Evolutionary conservation across 106 monocot genomes (phyloP).

Genomic region (Iris macrosiphon): DNA sequence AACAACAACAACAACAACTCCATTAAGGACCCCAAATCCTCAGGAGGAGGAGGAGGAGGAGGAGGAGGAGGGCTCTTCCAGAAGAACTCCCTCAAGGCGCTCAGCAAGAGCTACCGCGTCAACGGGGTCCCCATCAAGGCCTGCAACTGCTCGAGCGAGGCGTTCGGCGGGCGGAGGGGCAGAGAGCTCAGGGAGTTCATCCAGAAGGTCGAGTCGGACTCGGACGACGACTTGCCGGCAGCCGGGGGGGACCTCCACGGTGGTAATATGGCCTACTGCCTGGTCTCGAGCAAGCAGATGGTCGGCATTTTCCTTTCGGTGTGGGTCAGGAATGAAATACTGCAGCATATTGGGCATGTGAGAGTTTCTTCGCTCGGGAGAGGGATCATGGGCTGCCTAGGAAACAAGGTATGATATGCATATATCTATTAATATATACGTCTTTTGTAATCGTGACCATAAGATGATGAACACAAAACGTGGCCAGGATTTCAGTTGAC

Average conservation of each 20-base stretch:
- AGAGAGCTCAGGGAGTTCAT: conserved; percentile 60
- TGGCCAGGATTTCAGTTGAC: too few relatives aligned
- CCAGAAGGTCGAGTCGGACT: conserved; percentile 21
- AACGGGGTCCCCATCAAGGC: conserved; percentile 41
- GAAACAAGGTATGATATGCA: conserved; percentile 84
- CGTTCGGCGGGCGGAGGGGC: conserved; percentile 7
- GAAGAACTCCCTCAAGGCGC: conserved; percentile 59
- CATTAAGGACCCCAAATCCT: conserved; percentile 10
- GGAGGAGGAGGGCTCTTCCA: conserved; percentile 66
- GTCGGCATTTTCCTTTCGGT: conserved; percentile 62
- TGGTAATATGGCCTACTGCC: too few relatives aligned
- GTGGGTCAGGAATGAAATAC: conserved; percentile 46
- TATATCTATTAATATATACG: neutral
- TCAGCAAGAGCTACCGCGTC: conserved; percentile 48
- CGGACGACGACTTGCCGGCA: conserved; percentile 34
- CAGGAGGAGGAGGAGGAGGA: too few relatives aligned
- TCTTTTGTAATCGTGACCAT: too few relatives aligned
- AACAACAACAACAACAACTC: conserved; percentile 2
- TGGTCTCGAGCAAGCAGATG: conserved; percentile 78
- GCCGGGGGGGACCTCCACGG: neutral
- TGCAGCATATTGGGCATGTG: conserved; percentile 47
- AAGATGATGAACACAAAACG: too few relatives aligned
- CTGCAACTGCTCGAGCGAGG: conserved; percentile 60
- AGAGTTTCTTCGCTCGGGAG: conserved; percentile 44
- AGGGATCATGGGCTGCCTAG: conserved; percentile 52